These are phyloP conservation scores for Phoma sp. DNA, from an alignment of 2,329 filamentous ascomycete species.

Conservation along the genomic window DNA sequence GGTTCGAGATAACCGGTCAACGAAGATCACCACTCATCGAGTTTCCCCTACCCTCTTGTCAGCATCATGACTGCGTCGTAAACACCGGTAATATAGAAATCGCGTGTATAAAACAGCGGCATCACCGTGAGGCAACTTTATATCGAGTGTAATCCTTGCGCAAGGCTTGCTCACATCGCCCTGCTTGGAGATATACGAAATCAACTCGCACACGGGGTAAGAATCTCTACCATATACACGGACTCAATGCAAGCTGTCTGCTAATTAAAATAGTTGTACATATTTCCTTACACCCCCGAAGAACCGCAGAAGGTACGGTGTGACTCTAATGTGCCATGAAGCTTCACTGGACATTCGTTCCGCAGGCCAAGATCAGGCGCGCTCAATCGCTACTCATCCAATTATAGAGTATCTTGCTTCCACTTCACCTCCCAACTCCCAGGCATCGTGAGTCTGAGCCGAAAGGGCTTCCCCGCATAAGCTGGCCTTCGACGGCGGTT, in stretches of 20 bases:
- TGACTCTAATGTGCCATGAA: neutral
- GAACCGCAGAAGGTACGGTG: neutral
- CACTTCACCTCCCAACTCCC: no score
- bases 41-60: constrained; percentile 5
- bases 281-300: constrained; percentile 2
- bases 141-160: neutral
- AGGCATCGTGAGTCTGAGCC: no score
- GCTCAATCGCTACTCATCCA: no score
- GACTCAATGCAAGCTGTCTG: neutral
- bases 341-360: neutral
- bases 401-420: no score
- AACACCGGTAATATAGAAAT: constrained; percentile 13
- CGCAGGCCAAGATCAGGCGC: neutral
- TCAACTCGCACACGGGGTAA: neutral
- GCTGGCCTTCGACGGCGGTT: no score
- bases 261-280: constrained; percentile 3
- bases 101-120: constrained; percentile 5
- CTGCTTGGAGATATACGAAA: neutral
- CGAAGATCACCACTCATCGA: constrained; percentile 6
- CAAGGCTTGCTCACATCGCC: neutral
- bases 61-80: constrained; percentile 12
- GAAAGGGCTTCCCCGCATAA: no score
- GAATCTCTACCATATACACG: neutral
- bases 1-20: constrained; percentile 10
- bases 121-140: neutral